These are phyloP conservation scores for Daldinia bambusicola DNA, from an alignment of 495 filamentous ascomycete genomes.

Conservation along the genomic window DNA sequence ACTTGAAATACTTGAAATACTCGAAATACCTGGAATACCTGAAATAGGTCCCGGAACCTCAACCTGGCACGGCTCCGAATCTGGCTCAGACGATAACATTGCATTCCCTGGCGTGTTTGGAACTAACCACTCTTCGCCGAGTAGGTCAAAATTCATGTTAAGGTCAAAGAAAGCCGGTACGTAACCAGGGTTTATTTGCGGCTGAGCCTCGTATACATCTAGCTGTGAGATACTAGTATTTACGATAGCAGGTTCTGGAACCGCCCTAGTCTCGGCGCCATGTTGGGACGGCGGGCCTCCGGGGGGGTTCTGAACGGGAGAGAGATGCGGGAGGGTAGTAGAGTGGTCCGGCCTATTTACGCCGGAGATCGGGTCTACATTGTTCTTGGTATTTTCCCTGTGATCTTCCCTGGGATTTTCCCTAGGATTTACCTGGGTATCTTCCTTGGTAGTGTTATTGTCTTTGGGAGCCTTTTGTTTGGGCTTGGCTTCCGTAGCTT, in stretches of 20 bases:
- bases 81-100: conserved; percentile 12
- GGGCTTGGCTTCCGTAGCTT: background rate
- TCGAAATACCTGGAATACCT: background rate
- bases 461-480: background rate
- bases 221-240: conserved; percentile 11
- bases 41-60: conserved; percentile 10
- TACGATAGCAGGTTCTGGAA: conserved; percentile 9
- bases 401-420: background rate
- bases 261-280: conserved; percentile 4
- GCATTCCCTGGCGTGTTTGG: conserved; percentile 20
- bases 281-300: conserved; percentile 13
- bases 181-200: conserved; percentile 14
- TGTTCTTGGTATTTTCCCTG: conserved; percentile 12
- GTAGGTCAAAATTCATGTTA: conserved; percentile 35
- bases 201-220: conserved; percentile 13
- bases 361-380: conserved; percentile 6
- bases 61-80: conserved; percentile 6
- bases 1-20: no score
- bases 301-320: conserved; percentile 13
- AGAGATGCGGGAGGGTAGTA: conserved; percentile 10
- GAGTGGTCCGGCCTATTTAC: background rate
- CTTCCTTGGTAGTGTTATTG: background rate
- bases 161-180: conserved; percentile 34
- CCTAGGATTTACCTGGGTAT: background rate
- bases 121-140: conserved; percentile 25